Evolutionary conservation across 1,284 basidiomycete genomes (phyloP).

Genomic region (Trametes hirsuta): DNA sequence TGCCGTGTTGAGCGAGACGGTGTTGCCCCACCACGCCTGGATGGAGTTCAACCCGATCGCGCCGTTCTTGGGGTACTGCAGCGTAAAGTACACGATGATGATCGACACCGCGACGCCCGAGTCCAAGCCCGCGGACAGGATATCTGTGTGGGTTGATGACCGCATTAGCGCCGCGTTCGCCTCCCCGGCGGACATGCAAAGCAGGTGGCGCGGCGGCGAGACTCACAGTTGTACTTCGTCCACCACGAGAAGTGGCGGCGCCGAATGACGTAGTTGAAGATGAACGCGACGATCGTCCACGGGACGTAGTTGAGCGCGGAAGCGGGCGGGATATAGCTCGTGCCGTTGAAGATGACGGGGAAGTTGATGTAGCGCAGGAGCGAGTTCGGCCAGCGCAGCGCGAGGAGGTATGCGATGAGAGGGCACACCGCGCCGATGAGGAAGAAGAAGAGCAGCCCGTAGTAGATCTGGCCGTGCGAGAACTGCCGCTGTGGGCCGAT

Average conservation of each 20-base stretch:
- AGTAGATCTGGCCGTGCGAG: slow-evolving; percentile 44
- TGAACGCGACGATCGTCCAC: slow-evolving; percentile 43
- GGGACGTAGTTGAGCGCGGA: slow-evolving; percentile 48
- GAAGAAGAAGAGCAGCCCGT: slow-evolving; percentile 50
- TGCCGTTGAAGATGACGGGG: slow-evolving; percentile 49
- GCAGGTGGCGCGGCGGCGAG: not conserved
- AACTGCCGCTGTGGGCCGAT: slow-evolving; percentile 46
- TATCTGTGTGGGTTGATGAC: slow-evolving; percentile 36
- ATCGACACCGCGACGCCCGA: slow-evolving; percentile 48
- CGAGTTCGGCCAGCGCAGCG: slow-evolving; percentile 43
- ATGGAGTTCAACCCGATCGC: slow-evolving; percentile 43
- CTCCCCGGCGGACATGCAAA: too few species aligned
- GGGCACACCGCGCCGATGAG: slow-evolving; percentile 49
- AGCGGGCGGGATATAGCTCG: slow-evolving; percentile 43
- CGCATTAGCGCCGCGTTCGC: not conserved
- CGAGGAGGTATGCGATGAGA: slow-evolving; percentile 40
- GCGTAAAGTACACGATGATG: slow-evolving; percentile 51
- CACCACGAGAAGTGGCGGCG: slow-evolving; percentile 47
- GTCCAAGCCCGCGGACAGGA: slow-evolving; percentile 54
- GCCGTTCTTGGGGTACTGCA: slow-evolving; percentile 49
- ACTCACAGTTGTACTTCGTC: slow-evolving; percentile 50
- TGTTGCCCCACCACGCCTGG: slow-evolving; percentile 48
- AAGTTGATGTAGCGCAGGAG: slow-evolving; percentile 79
- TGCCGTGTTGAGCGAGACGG: slow-evolving; percentile 39
- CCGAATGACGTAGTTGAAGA: slow-evolving; percentile 50